These are phyloP conservation scores for Akebia trifoliata DNA, from an alignment of 164 flowering plant species.

Conservation along the genomic window DNA sequence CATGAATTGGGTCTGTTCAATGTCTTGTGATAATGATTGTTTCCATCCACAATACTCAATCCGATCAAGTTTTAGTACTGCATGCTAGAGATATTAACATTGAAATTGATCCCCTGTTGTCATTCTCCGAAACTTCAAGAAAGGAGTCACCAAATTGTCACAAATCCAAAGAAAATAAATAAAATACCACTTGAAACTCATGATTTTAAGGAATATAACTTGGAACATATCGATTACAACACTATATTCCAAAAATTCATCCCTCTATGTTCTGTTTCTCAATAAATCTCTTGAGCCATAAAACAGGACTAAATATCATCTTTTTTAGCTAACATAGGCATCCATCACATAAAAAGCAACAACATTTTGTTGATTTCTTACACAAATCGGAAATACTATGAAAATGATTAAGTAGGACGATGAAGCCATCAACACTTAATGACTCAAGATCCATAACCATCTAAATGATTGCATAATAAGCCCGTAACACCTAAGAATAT, in stretches of 20 bases:
- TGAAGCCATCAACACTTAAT: too few relatives aligned
- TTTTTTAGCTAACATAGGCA: too few relatives aligned
- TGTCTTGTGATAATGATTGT: too few relatives aligned
- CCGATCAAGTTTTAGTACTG: not conserved
- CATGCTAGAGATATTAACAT: not conserved
- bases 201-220: not conserved
- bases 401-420: too few relatives aligned
- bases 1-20: too few relatives aligned
- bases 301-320: not conserved
- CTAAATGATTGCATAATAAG: too few relatives aligned
- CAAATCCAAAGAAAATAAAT: not conserved
- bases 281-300: not conserved
- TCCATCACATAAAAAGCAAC: not conserved
- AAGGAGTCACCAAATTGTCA: not conserved
- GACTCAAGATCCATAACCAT: too few relatives aligned
- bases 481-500: too few relatives aligned
- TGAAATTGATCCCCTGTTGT: not conserved
- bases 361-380: not conserved
- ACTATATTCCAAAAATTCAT: not conserved
- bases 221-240: not conserved
- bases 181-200: not conserved
- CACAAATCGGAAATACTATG: too few relatives aligned
- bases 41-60: too few relatives aligned
- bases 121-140: not conserved
- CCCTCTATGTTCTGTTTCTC: not conserved